Base-by-base conservation (phyloP, 208 protist genomes). In the Leishmania amazonensis region DNA sequence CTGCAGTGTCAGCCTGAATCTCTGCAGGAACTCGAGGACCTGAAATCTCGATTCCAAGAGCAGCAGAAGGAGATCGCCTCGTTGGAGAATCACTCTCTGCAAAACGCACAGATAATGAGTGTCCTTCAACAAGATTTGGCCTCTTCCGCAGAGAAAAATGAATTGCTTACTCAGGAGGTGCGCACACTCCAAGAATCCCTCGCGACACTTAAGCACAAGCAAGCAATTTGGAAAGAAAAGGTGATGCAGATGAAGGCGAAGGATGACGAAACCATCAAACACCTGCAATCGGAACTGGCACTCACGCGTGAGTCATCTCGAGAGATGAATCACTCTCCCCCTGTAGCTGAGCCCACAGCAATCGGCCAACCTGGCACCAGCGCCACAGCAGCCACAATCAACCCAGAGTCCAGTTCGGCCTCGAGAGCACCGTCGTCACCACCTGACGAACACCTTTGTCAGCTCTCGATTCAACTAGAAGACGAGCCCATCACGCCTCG, bases 201-300 rank as follows among this genome's bases (percentile, higher is more conserved):
- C 13, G 51, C 51, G 1, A 77, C 83, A 2, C 24, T 84, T 6
- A 45, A 90, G 45, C 54, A 86, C 40, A 87, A 89, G 73, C 85
- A 89, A 31, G 21, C 79, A 0, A 62, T 75, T 0, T 93, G 89
- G 89, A 90, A 89, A n/a, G 83, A 85, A 49, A 93, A 93, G 73
- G 89, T 93, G 0, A 80, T 86, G 53, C 81, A 87, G 49, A 88
- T 89, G 75, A 93, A 93, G 74, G 74, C 68, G 2, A 87, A 85
- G n/a, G 89, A 93, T 65, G 82, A 86, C 17, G 81, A 83, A 6
- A 84, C 81, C 2, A 90, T 93, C 51, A 74, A 86, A 21, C 70
- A 87, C 0, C 81, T 93, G 8, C 81, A 90, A 35, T 31, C 60
- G 0, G 76, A 83, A 24, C 71, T 92, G 9, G 80, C 78, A 4